Evolutionary conservation across 208 protist species (phyloP).

Genomic region (Leptomonas pyrrhocoris): DNA sequence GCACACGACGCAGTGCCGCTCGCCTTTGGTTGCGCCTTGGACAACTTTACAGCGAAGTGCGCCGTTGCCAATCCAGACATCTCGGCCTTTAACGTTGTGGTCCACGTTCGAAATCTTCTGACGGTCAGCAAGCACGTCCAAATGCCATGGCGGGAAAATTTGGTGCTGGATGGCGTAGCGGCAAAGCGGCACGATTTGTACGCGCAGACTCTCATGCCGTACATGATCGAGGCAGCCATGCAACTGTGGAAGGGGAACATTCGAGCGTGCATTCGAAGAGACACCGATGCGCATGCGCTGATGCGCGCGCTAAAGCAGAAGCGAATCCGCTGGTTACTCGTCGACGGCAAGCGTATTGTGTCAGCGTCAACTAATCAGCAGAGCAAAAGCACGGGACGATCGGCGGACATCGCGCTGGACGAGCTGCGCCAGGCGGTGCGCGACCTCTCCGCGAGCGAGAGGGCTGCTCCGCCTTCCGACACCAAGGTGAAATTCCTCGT

Average conservation of each 20-base stretch:
- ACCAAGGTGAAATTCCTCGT: slow-evolving; percentile 13
- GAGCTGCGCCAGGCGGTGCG: slow-evolving; percentile 47
- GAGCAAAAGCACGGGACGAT: slow-evolving; percentile 29
- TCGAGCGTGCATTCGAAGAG: slow-evolving; percentile 52
- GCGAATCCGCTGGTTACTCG: slow-evolving; percentile 42
- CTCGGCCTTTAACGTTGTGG: slow-evolving; percentile 51
- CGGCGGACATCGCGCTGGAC: slow-evolving; percentile 32
- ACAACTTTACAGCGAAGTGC: slow-evolving; percentile 65
- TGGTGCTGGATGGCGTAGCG: slow-evolving; percentile 62
- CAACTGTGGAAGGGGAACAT: slow-evolving; percentile 73
- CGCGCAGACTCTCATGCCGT: slow-evolving; percentile 37
- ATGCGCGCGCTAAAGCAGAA: slow-evolving; percentile 49
- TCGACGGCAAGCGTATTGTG: slow-evolving; percentile 53
- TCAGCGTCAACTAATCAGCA: slow-evolving; percentile 42
- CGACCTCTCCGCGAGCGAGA: slow-evolving; percentile 28
- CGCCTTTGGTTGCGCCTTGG: slow-evolving; percentile 70
- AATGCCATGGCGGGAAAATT: slow-evolving; percentile 34
- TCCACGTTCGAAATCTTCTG: slow-evolving; percentile 57
- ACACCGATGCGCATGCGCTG: slow-evolving; percentile 48
- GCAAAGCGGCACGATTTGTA: slow-evolving; percentile 62
- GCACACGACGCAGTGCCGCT: slow-evolving; percentile 36
- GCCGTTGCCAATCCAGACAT: slow-evolving; percentile 42
- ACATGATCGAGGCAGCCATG: slow-evolving; percentile 54
- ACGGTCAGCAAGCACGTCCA: slow-evolving; percentile 45
- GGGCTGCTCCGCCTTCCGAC: slow-evolving; percentile 1